Evolutionary conservation across 2,329 filamentous ascomycete genomes (phyloP).

Genomic region (Ceratocystis smalleyi): DNA sequence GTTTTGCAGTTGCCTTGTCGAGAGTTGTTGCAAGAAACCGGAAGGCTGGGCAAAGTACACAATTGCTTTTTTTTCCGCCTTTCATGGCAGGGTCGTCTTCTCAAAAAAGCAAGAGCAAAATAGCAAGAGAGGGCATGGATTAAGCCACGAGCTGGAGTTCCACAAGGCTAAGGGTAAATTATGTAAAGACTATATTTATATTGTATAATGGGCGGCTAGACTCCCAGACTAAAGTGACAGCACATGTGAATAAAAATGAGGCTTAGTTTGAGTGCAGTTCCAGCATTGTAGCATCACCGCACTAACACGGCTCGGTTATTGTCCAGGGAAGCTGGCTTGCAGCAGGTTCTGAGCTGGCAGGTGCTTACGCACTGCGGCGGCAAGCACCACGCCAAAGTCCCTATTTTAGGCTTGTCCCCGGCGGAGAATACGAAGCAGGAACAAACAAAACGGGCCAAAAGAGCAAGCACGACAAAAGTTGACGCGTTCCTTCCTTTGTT

Average conservation of each 20-base stretch:
- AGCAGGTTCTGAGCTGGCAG: not conserved
- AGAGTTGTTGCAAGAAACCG: not conserved
- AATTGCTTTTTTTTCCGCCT: slow-evolving; percentile 1
- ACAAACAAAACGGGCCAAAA: too few relatives aligned
- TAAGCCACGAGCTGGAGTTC: not conserved
- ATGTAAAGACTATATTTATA: too few relatives aligned
- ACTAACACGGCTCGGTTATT: not conserved
- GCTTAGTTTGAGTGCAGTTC: not conserved
- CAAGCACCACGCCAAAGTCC: not conserved
- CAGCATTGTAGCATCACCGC: not conserved
- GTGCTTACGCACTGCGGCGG: not conserved
- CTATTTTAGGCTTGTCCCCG: too few relatives aligned
- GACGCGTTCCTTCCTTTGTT: too few relatives aligned
- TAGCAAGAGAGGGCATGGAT: not conserved
- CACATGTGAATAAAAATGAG: not conserved
- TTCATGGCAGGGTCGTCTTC: not conserved
- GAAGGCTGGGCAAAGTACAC: not conserved
- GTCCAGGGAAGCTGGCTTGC: not conserved
- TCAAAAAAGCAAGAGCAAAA: not conserved
- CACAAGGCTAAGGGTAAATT: not conserved
- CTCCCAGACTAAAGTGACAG: not conserved
- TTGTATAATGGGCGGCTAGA: not conserved
- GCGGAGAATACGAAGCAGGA: not conserved
- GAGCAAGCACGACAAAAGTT: too few relatives aligned
- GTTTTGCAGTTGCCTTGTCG: not conserved